phyloP scores from a whole-genome alignment of 805 yeast species.

The Scheffersomyces amazonensis region DNA sequence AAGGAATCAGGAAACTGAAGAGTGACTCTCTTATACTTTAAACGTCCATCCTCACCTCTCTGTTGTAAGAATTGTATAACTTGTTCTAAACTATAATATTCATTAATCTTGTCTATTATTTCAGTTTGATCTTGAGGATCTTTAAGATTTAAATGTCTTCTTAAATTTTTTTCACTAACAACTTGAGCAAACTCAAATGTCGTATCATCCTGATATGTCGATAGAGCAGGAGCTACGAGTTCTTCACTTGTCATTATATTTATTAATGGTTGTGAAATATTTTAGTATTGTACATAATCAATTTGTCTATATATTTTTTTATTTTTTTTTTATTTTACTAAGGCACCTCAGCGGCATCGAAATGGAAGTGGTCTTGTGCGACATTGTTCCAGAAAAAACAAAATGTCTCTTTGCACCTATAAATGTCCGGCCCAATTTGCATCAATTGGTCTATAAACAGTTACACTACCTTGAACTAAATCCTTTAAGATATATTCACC shows the following conservation, averaged over 20 bases:
- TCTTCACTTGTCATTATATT: slow-evolving; percentile 12
- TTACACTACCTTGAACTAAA: slow-evolving; percentile 40
- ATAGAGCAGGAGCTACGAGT: slow-evolving; percentile 61
- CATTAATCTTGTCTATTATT: slow-evolving; percentile 30
- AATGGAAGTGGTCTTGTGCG: too few relatives aligned
- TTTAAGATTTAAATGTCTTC: slow-evolving; percentile 22
- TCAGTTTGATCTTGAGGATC: slow-evolving; percentile 17
- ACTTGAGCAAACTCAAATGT: slow-evolving; percentile 49
- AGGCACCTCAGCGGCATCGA: too few relatives aligned
- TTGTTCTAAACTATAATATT: slow-evolving; percentile 56
- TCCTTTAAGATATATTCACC: slow-evolving; percentile 37
- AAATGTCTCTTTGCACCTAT: background rate
- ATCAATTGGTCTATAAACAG: slow-evolving; percentile 48
- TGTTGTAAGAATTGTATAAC: slow-evolving; percentile 38
- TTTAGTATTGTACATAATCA: too few relatives aligned
- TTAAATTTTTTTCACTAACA: slow-evolving; percentile 15
- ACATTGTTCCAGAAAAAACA: background rate
- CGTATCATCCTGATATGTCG: slow-evolving; percentile 68
- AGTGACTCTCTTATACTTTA: slow-evolving; percentile 54
- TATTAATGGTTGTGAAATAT: too few relatives aligned
- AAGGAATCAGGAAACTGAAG: slow-evolving; percentile 87
- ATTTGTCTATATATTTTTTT: background rate
- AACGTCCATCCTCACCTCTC: slow-evolving; percentile 19
- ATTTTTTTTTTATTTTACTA: too few relatives aligned
- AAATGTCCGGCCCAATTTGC: slow-evolving; percentile 39